These are phyloP conservation scores for Sporothrix dimorphospora DNA, from an alignment of 2,329 filamentous ascomycete genomes.

Conservation along the genomic window DNA sequence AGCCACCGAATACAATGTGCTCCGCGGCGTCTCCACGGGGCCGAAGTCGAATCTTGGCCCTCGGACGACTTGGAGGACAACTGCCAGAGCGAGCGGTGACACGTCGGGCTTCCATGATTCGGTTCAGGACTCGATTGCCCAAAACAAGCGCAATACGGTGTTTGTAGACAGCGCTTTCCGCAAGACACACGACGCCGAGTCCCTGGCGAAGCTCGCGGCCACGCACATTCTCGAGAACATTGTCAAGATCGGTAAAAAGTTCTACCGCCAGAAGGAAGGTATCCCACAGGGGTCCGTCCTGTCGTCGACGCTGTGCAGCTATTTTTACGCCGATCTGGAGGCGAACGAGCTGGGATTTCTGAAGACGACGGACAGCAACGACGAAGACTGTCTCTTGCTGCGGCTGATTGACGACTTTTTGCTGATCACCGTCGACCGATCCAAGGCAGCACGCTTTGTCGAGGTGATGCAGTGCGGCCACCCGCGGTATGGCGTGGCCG, in stretches of 20 bases:
- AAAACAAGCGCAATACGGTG: slow-evolving; percentile 66
- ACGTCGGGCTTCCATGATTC: slow-evolving; percentile 50
- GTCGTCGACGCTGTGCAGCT: slow-evolving; percentile 86
- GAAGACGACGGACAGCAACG: background rate
- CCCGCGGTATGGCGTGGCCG: slow-evolving; percentile 75
- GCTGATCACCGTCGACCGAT: slow-evolving; percentile 72
- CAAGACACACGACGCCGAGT: slow-evolving; percentile 57
- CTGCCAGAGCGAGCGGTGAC: slow-evolving; percentile 51
- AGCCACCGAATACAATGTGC: background rate
- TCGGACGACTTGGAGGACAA: slow-evolving; percentile 51
- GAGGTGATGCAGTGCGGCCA: slow-evolving; percentile 78
- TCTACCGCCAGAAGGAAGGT: slow-evolving; percentile 82
- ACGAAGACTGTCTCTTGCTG: slow-evolving; percentile 66
- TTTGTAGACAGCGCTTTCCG: slow-evolving; percentile 73
- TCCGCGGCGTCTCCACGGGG: background rate
- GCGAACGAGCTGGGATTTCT: slow-evolving; percentile 69
- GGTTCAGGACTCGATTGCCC: slow-evolving; percentile 47
- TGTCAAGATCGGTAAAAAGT: slow-evolving; percentile 85
- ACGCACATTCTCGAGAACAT: slow-evolving; percentile 85
- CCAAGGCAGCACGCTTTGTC: slow-evolving; percentile 73
- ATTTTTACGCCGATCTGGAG: slow-evolving; percentile 93
- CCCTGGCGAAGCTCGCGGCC: slow-evolving; percentile 69
- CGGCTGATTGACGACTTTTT: slow-evolving; percentile 92
- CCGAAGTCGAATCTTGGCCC: background rate
- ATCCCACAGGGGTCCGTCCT: slow-evolving; percentile 93